Evolutionary conservation across 179 eudicot species (phyloP), one percentile per base, ranked within the genome.

Genomic region (Spinacia oleracea): DNA sequence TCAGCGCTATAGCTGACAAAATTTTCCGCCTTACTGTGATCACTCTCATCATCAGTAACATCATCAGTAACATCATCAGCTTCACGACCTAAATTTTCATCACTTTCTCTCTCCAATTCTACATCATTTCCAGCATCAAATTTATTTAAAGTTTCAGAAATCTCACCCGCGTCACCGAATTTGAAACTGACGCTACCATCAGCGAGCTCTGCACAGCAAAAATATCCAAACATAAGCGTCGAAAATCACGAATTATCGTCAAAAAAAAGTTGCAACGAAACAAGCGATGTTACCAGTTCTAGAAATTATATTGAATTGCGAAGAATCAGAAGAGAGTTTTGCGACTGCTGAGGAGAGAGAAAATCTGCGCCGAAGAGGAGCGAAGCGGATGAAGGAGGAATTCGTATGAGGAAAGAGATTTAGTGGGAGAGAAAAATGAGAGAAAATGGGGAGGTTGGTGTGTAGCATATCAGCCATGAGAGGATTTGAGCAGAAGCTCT

Each of bases 131-230:
- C 63, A 58, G 23, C 31, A 27, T 48, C 81, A 21, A 53, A 73
- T 53, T 78, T 60, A 8, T 43, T 67, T 12, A 72, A 29, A 60
- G 50, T 63, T 62, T 72, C 55, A 35, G 75, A 82, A 51, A 82
- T 56, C 55, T 86, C 88, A 65, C 80, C 82, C 1, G 74, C 83
- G 23, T 91, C 88, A 21, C 93, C 96, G 65, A 91, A 91, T 74
- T 81, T 87, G 80, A 91, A 91, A 58, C 87, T 59, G 46, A 88
- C 58, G 72, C 91, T 91, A 51, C 96, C 96, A 78, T 91, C 91
- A 27, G 86, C 73, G 69, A 76, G 65, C 78, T 86, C 96, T 91
- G 84, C 85, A 76, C 75, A 82, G 42, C 50, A 80, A 43, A 79
- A 76, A 69, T 72, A 72, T 38, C 11, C 66, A 45, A 80, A 48